Evolutionary conservation across 1,139 yeast genomes (phyloP).

Genomic region (Scheffersomyces titani): DNA sequence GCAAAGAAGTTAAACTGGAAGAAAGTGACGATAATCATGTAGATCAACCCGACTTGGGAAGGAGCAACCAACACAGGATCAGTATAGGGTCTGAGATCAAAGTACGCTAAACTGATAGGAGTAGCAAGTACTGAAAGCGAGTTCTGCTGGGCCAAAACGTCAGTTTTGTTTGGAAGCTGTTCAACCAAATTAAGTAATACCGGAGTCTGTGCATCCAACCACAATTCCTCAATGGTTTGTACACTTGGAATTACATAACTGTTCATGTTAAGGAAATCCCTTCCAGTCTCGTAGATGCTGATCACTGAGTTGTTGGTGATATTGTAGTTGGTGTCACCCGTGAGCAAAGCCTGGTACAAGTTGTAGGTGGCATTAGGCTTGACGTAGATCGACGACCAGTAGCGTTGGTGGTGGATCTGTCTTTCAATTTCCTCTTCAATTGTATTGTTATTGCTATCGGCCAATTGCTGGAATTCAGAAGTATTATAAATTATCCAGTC

Average conservation of each 20-base stretch:
- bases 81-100: conserved; percentile 53
- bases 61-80: conserved; percentile 61
- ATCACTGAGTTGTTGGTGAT: conserved; percentile 24
- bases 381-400: conserved; percentile 47
- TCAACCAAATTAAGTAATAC: conserved; percentile 2
- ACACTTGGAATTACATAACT: conserved; percentile 27
- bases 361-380: conserved; percentile 30
- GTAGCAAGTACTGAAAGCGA: conserved; percentile 25
- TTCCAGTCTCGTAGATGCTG: conserved; percentile 41
- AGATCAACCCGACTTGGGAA: conserved; percentile 74
- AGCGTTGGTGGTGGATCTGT: conserved; percentile 44
- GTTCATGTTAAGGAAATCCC: conserved; percentile 36
- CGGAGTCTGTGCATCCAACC: conserved; percentile 16
- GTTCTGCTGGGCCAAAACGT: conserved; percentile 13
- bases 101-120: conserved; percentile 36
- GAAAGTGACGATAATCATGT: conserved; percentile 65
- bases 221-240: conserved; percentile 16
- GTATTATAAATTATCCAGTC: conserved; percentile 21
- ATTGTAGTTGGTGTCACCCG: conserved; percentile 27
- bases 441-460: conserved; percentile 15
- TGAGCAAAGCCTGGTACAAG: conserved; percentile 26
- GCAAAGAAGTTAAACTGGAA: conserved; percentile 22
- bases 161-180: conserved; percentile 9
- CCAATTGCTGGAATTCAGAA: conserved; percentile 14
- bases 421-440: conserved; percentile 30